Base-by-base conservation (phyloP, 179 eudicot genomes). In the Silene vulgaris region DNA sequence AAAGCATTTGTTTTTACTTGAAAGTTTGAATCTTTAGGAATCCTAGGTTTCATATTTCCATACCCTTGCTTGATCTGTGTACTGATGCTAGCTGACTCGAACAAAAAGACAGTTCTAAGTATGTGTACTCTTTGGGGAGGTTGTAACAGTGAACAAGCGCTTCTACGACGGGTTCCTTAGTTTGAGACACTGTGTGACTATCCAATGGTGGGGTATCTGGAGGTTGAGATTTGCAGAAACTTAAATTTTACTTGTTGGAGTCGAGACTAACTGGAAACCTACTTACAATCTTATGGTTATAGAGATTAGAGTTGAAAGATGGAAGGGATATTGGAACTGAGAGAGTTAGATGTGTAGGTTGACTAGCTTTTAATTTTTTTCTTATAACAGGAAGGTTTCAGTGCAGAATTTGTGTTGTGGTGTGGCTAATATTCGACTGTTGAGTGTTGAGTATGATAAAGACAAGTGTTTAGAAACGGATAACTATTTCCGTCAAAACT, bases 21-120 rank as follows among this genome's bases (percentile, higher is more conserved):
- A 20, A 71, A 71, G 61, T 52, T 71, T 50, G 74, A 48, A 26
- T 3, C 19, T 52, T 71, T 71, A 26, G 63, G 57, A 23, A 12
- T 70, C 3, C 6, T 7, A 5, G 64, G 37, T 26, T 28, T 71
- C 63, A 16, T 52, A 56, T 14, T 9, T 45, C 57, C 60, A 56
- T 14, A 71, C 14, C 64, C 30, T 16, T 50, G 62, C 28, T 13
- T 52, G 64, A 71, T 28, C 52, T 23, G 45, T 71, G 64, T 71
- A 13, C 5, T 26, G 74, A 71, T 17, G 74, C 26, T 54, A 1
- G 40, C 28, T 12, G 16, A 28, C 62, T 14, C 21, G 14, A 17
- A 71, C 29, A 52, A 71, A 60, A 26, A 14, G 62, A 48, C n/a
- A 14, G 4, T 26, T 2, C 56, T 3, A 6, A 52, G 40, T 28